Evolutionary conservation across 345 rosid genomes (phyloP), one percentile per base, ranked within the genome.

Genomic region (Ailanthus altissimus): DNA sequence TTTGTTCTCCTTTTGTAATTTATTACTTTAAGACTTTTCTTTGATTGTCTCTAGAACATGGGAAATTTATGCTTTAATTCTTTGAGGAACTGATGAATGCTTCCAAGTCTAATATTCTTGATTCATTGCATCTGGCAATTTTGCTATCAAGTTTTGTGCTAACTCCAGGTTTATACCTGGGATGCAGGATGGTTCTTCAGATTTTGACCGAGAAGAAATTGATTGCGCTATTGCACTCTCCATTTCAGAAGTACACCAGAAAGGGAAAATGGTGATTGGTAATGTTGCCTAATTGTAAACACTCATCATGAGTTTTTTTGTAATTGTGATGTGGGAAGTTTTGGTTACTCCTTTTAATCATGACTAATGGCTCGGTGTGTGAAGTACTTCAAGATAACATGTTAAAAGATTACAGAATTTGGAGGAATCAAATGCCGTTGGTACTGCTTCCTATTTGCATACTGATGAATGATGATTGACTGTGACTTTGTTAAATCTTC

Each of bases 181-280:
- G 51, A 74, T 81, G 84, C 88, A 97, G 99, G 97, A 88, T 78
- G 87, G 86, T 72, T 86, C 88, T 38, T 86, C 90, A n/a, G 97
- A 85, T 82, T 89, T 88, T 65, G 98, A 97, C 85, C 87, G 78
- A 73, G 98, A 90, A 54, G 97, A 97, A 14, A 83, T 92, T 73
- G 98, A 92, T 2, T 76, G 79, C 73, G 99, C 94, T 28, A 89
- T 97, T 82, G 98, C 93, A 75, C 74, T 94, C 16, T 94, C 99
- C 72, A 95, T 92, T 70, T 82, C 94, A 8, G 98, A 88, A 83
- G 90, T 57, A 77, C 90, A 92, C 82, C 82, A 62, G 26, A 89
- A 97, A 83, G 97, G 97, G 74, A 94, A 92, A 85, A 85, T 87
- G 72, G 84, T 88, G 20, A 84, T 92, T 36, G 97, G 99, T 97